Percentiles rank a stretch among this genome's conserved stretches.
phyloP scores from a whole-genome alignment of 192 early-diverging fungal species.

The Rhizoclosmatium sp. region DNA sequence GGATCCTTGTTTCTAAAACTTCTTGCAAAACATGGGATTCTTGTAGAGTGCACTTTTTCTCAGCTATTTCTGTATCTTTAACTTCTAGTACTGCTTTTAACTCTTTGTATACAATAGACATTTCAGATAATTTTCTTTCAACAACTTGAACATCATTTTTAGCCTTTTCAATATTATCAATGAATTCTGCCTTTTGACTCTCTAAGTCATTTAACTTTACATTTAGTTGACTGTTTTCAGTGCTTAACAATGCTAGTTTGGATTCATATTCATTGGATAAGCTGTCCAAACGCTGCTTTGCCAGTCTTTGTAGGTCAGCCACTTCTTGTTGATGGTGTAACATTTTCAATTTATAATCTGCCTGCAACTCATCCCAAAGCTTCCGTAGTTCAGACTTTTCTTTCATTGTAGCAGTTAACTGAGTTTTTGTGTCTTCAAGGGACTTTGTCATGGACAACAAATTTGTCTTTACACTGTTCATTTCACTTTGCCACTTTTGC shows the following conservation, averaged over 20 bases:
- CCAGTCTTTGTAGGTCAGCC: not conserved
- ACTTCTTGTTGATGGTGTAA: slow-evolving; percentile 18
- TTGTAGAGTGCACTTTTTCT: too few species aligned
- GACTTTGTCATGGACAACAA: not conserved
- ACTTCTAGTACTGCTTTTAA: not conserved
- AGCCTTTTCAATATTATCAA: not conserved
- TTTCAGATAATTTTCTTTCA: not conserved
- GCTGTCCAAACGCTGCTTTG: not conserved
- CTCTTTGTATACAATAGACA: not conserved
- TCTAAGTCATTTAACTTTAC: not conserved
- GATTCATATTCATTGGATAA: not conserved
- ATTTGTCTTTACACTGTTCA: not conserved
- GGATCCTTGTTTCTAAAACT: too few species aligned
- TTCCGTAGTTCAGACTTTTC: slow-evolving; percentile 9
- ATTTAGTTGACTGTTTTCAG: not conserved
- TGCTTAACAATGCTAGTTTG: not conserved
- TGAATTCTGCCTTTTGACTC: not conserved
- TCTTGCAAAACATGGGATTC: too few species aligned
- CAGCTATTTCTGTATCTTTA: too few species aligned
- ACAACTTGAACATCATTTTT: not conserved
- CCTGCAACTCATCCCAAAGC: slow-evolving; percentile 5
- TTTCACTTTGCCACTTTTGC: not conserved
- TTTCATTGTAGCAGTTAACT: not conserved
- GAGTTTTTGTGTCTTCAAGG: not conserved
- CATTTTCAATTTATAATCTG: not conserved